Base-by-base conservation (phyloP, 257 asterid genomes). In the Capsicum chinense region DNA sequence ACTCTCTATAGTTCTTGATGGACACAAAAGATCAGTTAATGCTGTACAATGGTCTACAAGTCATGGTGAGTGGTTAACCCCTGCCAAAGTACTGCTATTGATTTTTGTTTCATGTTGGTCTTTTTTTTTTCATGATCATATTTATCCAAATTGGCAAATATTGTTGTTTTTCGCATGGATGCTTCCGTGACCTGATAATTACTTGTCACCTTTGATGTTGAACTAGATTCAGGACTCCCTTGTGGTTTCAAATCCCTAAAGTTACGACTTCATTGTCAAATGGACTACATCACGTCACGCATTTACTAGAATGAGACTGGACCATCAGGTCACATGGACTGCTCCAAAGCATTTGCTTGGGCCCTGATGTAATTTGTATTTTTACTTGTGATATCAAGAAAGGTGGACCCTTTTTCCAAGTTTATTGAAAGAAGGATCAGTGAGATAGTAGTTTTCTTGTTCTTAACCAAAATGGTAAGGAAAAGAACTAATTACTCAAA, bases 31-130 rank as follows among this genome's bases (percentile, higher is more conserved):
- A 87, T 81, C 98, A 81, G 95, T 93, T 78, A 97, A 92, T 86
- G 88, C 93, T 44, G 83, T 97, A 79, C 94, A 92, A n/a, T 97
- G 99, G 99, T 97, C 98, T 73, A 88, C 71, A 73, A 87, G 85
- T 83, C 98, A 93, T 57, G 86, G 99, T 95, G 86, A 90, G 90
- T 86, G 71, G 60, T 84, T 85, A 42, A 14, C 12, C 79, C 70
- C 67, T 54, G 60, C 82, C 21, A 85, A 37, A 69, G 66, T 68
- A 11, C 16, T 83, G 60, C 52, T 47, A 37, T 19, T 37, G 78
- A 68, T 17, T 19, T 82, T 79, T 79, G 42, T 79, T 19, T 19
- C 57, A 1, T 47, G 35, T 19, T 62, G 47, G 16, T 80, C 47
- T 63, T 15, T 10, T 52, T 44, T 52, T 44, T 33, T 7, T 37